phyloP scores from a whole-genome alignment of 352 stramenopile species.

The Bremia lactucae region DNA sequence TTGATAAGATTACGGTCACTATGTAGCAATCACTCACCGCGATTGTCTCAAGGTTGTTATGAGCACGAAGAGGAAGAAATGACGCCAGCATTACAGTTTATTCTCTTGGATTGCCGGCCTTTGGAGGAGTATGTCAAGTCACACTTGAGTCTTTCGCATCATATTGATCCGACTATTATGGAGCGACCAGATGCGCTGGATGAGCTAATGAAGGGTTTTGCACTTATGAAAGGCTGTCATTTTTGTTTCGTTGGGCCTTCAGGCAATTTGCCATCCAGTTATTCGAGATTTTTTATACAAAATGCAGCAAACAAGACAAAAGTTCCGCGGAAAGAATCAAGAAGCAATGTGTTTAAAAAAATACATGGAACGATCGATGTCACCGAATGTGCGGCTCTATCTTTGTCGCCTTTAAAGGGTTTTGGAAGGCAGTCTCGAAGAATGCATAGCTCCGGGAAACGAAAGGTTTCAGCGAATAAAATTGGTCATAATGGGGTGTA shows the following conservation, averaged over 20 bases:
- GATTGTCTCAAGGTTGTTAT: constrained; percentile 7
- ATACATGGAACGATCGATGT: constrained; percentile 4
- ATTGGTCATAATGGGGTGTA: constrained; percentile 23
- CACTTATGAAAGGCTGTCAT: constrained; percentile 81
- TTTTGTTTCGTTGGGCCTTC: constrained; percentile 82
- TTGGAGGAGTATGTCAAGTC: constrained; percentile 66
- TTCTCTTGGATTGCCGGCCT: constrained; percentile 75
- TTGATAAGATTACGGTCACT: constrained; percentile 33
- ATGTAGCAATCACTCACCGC: not conserved
- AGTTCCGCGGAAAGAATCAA: constrained; percentile 28
- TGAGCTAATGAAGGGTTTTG: constrained; percentile 71
- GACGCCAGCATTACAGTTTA: constrained; percentile 32
- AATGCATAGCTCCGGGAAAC: constrained; percentile 19
- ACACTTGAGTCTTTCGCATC: constrained; percentile 77
- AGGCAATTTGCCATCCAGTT: constrained; percentile 14
- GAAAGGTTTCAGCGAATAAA: constrained; percentile 23
- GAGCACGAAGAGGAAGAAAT: constrained; percentile 15
- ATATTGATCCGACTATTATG: constrained; percentile 76
- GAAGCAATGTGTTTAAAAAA: constrained; percentile 12
- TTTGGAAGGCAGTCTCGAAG: constrained; percentile 8
- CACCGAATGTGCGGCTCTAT: constrained; percentile 1
- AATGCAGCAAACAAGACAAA: constrained; percentile 42
- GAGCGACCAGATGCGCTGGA: constrained; percentile 57
- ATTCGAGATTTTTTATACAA: constrained; percentile 17
- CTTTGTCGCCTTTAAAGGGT: not conserved